Conservation (phyloP, 139 green algal genomes). For the Tetratostichococcus sp. region DNA sequence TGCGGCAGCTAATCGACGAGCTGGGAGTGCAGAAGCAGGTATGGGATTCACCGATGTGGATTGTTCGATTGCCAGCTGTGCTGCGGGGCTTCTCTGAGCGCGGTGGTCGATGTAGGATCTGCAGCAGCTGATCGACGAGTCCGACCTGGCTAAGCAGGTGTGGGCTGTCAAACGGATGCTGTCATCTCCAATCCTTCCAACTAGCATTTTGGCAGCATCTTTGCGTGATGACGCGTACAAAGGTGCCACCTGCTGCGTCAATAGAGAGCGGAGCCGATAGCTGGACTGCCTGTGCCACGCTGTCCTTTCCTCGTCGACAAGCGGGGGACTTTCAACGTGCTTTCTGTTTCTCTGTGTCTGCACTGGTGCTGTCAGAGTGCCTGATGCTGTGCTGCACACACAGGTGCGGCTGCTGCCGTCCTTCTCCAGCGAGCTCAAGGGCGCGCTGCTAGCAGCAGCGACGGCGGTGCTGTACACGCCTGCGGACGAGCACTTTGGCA, state of each 20-base stretch:
- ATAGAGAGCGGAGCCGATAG: no score
- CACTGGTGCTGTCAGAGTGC: no score
- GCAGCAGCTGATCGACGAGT: slow-evolving; percentile 33
- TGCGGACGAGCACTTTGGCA: slow-evolving; percentile 95
- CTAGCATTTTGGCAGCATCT: no score
- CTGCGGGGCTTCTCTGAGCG: slow-evolving; percentile 85
- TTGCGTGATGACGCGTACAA: no score
- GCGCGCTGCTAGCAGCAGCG: slow-evolving; percentile 58
- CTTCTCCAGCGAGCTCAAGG: slow-evolving; percentile 73
- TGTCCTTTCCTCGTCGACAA: no score
- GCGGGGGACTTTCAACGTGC: no score
- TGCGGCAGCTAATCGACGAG: slow-evolving; percentile 47
- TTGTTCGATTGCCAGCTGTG: slow-evolving; percentile 70
- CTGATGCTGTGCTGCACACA: background rate
- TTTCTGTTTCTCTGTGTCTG: no score
- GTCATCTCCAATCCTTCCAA: no score
- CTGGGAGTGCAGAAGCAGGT: slow-evolving; percentile 61
- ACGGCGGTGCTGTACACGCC: slow-evolving; percentile 86
- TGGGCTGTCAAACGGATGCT: no score
- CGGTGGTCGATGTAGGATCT: slow-evolving; percentile 77
- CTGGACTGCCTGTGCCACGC: no score
- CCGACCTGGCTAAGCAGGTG: background rate
- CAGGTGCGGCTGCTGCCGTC: slow-evolving; percentile 79
- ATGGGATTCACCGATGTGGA: slow-evolving; percentile 38
- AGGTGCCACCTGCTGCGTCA: no score